Conservation (phyloP, 306 rosid genomes). For the Ochetophila trinervis region DNA sequence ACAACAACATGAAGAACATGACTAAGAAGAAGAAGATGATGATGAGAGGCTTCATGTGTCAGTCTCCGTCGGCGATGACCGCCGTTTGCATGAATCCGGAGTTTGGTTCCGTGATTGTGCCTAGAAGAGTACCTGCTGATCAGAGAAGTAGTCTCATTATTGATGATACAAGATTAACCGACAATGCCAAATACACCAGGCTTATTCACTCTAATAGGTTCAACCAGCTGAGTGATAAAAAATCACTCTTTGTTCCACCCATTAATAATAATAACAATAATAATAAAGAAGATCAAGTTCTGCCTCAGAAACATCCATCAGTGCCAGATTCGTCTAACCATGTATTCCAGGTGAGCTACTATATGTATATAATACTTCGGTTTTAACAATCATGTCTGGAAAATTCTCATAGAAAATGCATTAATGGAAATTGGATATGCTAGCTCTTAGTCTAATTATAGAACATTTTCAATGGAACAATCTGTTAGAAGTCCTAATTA, state of each 20-base stretch:
- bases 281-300: constrained; percentile 6
- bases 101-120: constrained; percentile 46
- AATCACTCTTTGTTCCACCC: constrained; percentile 20
- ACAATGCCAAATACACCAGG: constrained; percentile 51
- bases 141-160: constrained; percentile 16
- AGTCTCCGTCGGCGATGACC: too few species aligned
- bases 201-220: constrained; percentile 46
- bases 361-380: background rate
- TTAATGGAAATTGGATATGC: too few species aligned
- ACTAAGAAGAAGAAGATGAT: constrained; percentile 18
- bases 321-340: constrained; percentile 23
- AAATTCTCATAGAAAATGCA: too few species aligned
- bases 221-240: background rate
- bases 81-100: constrained; percentile 66
- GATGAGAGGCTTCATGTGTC: constrained; percentile 76
- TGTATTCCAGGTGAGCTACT: constrained; percentile 56
- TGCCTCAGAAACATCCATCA: constrained; percentile 29
- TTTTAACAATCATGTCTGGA: too few species aligned
- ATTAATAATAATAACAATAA: background rate
- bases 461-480: too few species aligned
- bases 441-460: too few species aligned
- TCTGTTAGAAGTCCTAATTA: too few species aligned
- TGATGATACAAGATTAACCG: constrained; percentile 37
- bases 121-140: constrained; percentile 30
- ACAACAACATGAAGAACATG: constrained; percentile 39